phyloP scores from a whole-genome alignment of 78 protist genomes.

The Fonticula alba region DNA sequence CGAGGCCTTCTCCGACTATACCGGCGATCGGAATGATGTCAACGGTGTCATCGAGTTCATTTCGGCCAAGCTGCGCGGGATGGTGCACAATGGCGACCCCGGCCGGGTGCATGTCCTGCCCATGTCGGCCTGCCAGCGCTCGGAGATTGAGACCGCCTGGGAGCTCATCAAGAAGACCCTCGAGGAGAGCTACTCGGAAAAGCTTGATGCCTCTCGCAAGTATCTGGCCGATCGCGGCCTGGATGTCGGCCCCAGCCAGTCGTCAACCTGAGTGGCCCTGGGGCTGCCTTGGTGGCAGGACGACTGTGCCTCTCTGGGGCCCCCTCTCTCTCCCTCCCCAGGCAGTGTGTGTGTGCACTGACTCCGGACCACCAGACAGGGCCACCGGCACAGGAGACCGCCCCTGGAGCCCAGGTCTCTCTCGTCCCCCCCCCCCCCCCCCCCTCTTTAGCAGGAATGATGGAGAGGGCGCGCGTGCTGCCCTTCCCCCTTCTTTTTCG shows the following conservation, averaged over 20 bases:
- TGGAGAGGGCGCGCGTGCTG: too few relatives aligned
- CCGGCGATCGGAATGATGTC: not conserved
- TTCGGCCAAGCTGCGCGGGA: not conserved
- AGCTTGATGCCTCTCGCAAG: not conserved
- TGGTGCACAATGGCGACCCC: not conserved
- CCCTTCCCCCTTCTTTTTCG: too few relatives aligned
- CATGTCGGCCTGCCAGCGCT: not conserved
- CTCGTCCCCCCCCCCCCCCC: too few relatives aligned
- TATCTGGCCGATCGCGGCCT: constrained; percentile 8
- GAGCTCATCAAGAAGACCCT: not conserved
- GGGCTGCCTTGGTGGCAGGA: too few relatives aligned
- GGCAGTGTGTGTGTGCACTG: too few relatives aligned
- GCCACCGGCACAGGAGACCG: too few relatives aligned
- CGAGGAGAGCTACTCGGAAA: not conserved
- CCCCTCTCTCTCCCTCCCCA: too few relatives aligned
- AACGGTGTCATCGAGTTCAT: not conserved
- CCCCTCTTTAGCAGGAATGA: too few relatives aligned
- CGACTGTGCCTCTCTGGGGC: too few relatives aligned
- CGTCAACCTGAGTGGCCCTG: too few relatives aligned
- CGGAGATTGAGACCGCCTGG: not conserved
- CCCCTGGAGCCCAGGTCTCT: too few relatives aligned
- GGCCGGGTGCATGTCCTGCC: not conserved
- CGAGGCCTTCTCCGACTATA: constrained; percentile 14
- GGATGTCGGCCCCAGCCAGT: constrained; percentile 4
- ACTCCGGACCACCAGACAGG: too few relatives aligned